Percentiles rank a stretch among this genome's conserved stretches.
phyloP scores from a whole-genome alignment of 2,329 filamentous ascomycete species.

The Diaporthe citriasiana region DNA sequence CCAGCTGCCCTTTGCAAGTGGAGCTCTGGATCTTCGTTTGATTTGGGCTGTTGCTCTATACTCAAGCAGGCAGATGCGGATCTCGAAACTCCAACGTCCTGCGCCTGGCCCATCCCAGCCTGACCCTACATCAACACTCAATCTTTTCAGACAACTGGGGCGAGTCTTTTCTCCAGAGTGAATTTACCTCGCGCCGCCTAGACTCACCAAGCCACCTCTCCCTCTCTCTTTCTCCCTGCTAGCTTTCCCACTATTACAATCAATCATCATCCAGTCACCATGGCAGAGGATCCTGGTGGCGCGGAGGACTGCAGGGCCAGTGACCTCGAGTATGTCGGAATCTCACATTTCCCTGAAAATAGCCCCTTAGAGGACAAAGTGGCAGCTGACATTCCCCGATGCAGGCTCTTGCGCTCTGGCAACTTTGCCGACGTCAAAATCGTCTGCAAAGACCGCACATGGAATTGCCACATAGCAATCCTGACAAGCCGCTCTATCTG shows the following conservation, averaged over 20 bases:
- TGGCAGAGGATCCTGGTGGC: background rate
- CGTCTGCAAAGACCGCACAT: background rate
- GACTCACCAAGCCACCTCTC: too few species aligned
- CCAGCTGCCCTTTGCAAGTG: background rate
- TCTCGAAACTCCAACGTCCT: background rate
- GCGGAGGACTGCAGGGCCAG: background rate
- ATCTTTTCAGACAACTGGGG: too few species aligned
- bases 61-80: background rate
- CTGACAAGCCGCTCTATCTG: background rate
- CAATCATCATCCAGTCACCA: background rate
- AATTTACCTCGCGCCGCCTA: too few species aligned
- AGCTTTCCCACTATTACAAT: background rate
- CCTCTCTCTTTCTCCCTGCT: too few species aligned
- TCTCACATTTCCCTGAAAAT: rapidly evolving
- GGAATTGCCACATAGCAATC: slow-evolving; percentile 27
- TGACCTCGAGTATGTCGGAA: slow-evolving; percentile 14
- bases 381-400: background rate
- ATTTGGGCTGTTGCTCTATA: background rate
- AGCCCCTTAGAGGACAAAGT: rapidly evolving
- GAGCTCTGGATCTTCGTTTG: background rate
- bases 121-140: background rate
- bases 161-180: too few species aligned
- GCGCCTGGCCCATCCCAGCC: too few species aligned
- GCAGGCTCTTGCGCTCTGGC: slow-evolving; percentile 1
- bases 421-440: slow-evolving; percentile 10